These are phyloP conservation scores for Fusarium circinatum DNA, from an alignment of 2,329 filamentous ascomycete genomes.

Conservation along the genomic window DNA sequence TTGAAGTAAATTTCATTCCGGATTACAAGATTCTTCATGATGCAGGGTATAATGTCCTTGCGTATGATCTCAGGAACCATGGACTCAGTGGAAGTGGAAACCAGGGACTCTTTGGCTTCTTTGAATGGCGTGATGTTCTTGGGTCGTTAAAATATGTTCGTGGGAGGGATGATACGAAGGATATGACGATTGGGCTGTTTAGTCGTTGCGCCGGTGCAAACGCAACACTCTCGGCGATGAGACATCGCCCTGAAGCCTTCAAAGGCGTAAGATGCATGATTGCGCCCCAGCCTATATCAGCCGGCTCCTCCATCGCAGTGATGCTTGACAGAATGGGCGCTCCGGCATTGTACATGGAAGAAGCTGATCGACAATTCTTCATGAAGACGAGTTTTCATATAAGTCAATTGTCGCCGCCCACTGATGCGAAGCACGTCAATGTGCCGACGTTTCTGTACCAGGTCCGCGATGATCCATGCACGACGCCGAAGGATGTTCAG, in stretches of 20 bases:
- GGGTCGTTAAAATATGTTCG: constrained; percentile 24
- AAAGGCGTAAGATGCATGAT: constrained; percentile 22
- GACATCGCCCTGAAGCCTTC: constrained; percentile 12
- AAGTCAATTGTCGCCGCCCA: neutral
- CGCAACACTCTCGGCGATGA: constrained; percentile 15
- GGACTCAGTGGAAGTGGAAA: constrained; percentile 21
- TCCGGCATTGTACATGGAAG: constrained; percentile 17
- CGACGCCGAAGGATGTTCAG: constrained; percentile 23
- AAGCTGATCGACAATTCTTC: constrained; percentile 20
- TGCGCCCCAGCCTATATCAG: constrained; percentile 20
- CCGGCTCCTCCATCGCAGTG: neutral
- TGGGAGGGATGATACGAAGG: neutral
- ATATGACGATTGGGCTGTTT: constrained; percentile 24
- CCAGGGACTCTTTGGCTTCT: constrained; percentile 29
- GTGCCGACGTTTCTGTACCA: constrained; percentile 30
- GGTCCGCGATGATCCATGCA: constrained; percentile 15
- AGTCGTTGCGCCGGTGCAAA: constrained; percentile 29
- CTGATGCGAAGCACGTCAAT: constrained; percentile 20
- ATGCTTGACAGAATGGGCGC: constrained; percentile 15
- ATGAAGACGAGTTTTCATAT: constrained; percentile 31
- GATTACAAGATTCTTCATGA: constrained; percentile 35
- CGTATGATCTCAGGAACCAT: constrained; percentile 30
- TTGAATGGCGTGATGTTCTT: constrained; percentile 29
- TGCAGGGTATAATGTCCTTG: constrained; percentile 22
- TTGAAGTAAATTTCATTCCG: constrained; percentile 31